These are phyloP conservation scores for Aotearoamyces nothofagi DNA, from an alignment of 2,329 filamentous ascomycete species.

Conservation along the genomic window DNA sequence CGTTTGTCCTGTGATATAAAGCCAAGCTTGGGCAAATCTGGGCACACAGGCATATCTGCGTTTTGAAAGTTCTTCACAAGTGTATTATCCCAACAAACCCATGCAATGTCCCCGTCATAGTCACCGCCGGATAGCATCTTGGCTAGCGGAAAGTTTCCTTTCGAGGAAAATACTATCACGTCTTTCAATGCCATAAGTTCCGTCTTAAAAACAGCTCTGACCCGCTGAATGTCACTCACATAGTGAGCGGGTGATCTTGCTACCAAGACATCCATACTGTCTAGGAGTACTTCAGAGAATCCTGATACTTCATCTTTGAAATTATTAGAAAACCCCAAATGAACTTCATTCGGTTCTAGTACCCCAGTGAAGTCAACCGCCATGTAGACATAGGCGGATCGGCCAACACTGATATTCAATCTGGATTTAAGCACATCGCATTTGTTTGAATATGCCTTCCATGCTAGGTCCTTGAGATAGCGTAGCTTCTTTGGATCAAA, in stretches of 20 bases:
- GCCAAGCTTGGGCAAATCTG: conserved; percentile 29
- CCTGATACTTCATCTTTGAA: conserved; percentile 38
- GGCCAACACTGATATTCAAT: conserved; percentile 43
- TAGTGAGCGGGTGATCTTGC: conserved; percentile 56
- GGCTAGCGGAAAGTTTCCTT: conserved; percentile 47
- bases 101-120: conserved; percentile 68
- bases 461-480: conserved; percentile 31
- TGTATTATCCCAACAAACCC: conserved; percentile 57
- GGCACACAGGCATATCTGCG: conserved; percentile 29
- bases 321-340: conserved; percentile 48
- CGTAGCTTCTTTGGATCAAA: conserved; percentile 35
- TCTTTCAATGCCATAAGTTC: conserved; percentile 57
- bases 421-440: conserved; percentile 27
- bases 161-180: conserved; percentile 60
- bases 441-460: conserved; percentile 7
- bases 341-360: conserved; percentile 49
- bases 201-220: conserved; percentile 39
- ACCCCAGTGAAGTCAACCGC: conserved; percentile 49
- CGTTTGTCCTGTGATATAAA: conserved; percentile 33
- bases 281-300: conserved; percentile 35
- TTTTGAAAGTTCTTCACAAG: conserved; percentile 56
- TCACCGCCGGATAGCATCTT: conserved; percentile 64
- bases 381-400: conserved; percentile 49
- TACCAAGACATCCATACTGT: conserved; percentile 47
- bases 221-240: conserved; percentile 57